Base-by-base conservation (phyloP, 805 yeast species). In the Ogataea methylovora region DNA sequence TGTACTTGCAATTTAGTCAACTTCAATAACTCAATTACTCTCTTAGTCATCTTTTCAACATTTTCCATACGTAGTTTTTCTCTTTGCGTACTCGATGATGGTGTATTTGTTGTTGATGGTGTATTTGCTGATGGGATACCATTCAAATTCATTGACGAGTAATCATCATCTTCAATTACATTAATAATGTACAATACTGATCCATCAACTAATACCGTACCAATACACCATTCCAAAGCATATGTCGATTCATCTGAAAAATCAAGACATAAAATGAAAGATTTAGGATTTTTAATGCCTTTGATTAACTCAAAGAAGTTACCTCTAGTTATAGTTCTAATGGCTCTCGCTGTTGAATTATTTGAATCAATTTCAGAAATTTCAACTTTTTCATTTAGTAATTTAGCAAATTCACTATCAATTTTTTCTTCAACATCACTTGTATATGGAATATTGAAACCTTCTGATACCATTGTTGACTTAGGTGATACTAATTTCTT, bases 151-250 rank as follows among this genome's bases (percentile, higher is more conserved):
- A 57, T 51, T 2, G 61, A 52, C 0, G 65, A 51, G 20, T 52
- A 50, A 16, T 55, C 59, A 26, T 61, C 62, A 38, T 61, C 66
- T 44, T 72, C 79, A 37, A 69, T 65, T 10, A 73, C 79, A 44
- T 73, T 72, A 18, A 85, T 75, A 15, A 85, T 73, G 52, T 83
- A 84, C 35, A 87, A 58, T 1, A 87, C 85, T 35, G 86, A 82
- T 0, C 92, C 92, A 49, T 84, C 87, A 16, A 79, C 81, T 30
- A 87, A 65, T 1, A 86, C 80, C 0, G 94, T 74, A 2, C 97
- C 97, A 45, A 88, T 67, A 28, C 87, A 74, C 83, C 95, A 87
- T 48, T 85, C 92, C 16, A 88, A 64, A 0, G 96, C 92, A 55
- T 82, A 83, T 25, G 69, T 67, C 2, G 94, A 79, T 52, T 86